Evolutionary conservation across 2,329 filamentous ascomycete genomes (phyloP).

Genomic region (Beauveria caledonica): DNA sequence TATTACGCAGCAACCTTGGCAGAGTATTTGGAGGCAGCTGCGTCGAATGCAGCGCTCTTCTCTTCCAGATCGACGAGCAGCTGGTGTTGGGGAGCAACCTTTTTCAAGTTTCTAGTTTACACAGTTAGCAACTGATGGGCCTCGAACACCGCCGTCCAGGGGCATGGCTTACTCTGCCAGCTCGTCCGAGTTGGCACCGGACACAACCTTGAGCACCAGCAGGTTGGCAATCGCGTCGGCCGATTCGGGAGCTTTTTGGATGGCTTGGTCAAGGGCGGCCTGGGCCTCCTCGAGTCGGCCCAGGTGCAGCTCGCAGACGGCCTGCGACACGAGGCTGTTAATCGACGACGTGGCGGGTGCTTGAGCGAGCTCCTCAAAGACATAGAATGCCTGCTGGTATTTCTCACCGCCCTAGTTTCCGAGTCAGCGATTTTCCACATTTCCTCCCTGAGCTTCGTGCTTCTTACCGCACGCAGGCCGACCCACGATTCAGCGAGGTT

Average conservation of each 20-base stretch:
- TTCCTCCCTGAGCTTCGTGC: neutral
- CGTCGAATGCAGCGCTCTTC: slow-evolving; percentile 83
- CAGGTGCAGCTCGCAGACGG: slow-evolving; percentile 83
- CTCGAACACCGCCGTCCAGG: neutral
- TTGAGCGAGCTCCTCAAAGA: slow-evolving; percentile 92
- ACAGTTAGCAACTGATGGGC: slow-evolving; percentile 17
- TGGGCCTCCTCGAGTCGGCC: slow-evolving; percentile 85
- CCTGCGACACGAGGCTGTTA: slow-evolving; percentile 74
- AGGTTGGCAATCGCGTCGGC: slow-evolving; percentile 74
- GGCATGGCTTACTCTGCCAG: slow-evolving; percentile 46
- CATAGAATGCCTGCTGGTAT: slow-evolving; percentile 95
- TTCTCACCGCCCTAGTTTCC: slow-evolving; percentile 71
- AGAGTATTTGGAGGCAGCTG: slow-evolving; percentile 77
- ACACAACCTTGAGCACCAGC: slow-evolving; percentile 68
- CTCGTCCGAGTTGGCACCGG: slow-evolving; percentile 62
- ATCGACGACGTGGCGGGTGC: slow-evolving; percentile 71
- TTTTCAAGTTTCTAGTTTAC: slow-evolving; percentile 43
- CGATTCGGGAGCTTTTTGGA: slow-evolving; percentile 64
- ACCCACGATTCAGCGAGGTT: slow-evolving; percentile 96
- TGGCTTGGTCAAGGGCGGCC: slow-evolving; percentile 70
- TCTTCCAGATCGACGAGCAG: slow-evolving; percentile 64
- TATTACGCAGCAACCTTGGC: slow-evolving; percentile 61
- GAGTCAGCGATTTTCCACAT: slow-evolving; percentile 18
- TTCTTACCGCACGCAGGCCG: slow-evolving; percentile 67
- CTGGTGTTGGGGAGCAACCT: slow-evolving; percentile 57